Conservation (phyloP, 2,329 filamentous ascomycete species). For the Hypoxylon sp. region DNA sequence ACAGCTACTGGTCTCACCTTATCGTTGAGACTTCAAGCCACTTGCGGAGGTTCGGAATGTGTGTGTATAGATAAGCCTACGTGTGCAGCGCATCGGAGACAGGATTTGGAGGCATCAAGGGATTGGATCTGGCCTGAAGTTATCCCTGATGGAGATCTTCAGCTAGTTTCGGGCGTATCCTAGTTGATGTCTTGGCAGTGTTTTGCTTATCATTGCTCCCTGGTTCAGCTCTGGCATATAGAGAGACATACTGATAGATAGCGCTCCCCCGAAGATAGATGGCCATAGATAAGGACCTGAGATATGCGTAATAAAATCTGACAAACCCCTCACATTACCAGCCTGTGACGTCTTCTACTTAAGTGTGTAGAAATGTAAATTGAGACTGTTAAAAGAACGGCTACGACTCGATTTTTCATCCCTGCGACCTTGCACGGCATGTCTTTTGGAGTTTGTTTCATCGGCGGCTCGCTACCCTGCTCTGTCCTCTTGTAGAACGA, state of each 20-base stretch:
- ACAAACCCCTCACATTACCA: conserved; percentile 11
- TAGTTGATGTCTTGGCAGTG: no score
- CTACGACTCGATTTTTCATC: not conserved
- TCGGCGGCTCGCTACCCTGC: not conserved
- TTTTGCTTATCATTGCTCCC: not conserved
- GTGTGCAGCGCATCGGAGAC: conserved; percentile 6
- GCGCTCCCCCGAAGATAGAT: conserved; percentile 3
- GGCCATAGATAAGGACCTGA: conserved; percentile 28
- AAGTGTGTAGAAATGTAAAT: not conserved
- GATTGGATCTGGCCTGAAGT: conserved; percentile 12
- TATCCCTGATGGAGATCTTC: conserved; percentile 33
- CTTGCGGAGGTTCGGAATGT: conserved; percentile 39
- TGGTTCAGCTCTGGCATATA: conserved; percentile 23
- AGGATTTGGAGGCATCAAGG: conserved; percentile 20
- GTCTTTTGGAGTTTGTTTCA: not conserved
- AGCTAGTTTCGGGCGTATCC: conserved; percentile 10
- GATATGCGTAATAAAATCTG: conserved; percentile 28
- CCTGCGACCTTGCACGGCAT: no score
- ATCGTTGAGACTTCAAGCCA: conserved; percentile 25
- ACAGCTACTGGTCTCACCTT: conserved; percentile 20
- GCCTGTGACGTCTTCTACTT: not conserved
- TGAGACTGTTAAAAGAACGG: not conserved
- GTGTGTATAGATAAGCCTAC: conserved; percentile 33
- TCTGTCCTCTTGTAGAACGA: not conserved
- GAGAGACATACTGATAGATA: conserved; percentile 29